Conservation (phyloP, 163 green algal species). For the Chlamydomonas reinhardtii region DNA sequence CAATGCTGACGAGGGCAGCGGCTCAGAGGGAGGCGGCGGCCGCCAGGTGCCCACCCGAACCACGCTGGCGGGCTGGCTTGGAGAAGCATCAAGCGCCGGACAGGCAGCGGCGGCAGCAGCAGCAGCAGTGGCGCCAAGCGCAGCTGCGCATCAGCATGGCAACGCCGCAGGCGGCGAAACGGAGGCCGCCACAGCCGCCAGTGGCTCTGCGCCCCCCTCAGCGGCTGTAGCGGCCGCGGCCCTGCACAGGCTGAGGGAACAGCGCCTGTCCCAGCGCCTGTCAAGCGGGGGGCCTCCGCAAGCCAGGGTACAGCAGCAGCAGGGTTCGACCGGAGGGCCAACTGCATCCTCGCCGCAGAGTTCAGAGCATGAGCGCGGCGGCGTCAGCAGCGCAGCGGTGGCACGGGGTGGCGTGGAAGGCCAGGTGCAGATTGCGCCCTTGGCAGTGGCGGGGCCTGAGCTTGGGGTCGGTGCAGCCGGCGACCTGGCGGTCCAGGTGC, state of each 20-base stretch:
- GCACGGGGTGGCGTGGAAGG: neutral
- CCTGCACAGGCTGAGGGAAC: constrained; percentile 11
- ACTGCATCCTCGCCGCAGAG: neutral
- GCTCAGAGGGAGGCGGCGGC: neutral
- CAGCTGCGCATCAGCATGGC: neutral
- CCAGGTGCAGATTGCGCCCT: neutral
- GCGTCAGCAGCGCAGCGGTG: too few relatives aligned
- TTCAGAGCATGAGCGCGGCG: too few relatives aligned
- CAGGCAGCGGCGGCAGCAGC: neutral
- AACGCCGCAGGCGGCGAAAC: neutral
- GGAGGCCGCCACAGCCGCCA: neutral
- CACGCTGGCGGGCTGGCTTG: constrained; percentile 23
- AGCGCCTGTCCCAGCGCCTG: neutral
- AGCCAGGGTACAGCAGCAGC: neutral
- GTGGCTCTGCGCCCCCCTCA: too few relatives aligned
- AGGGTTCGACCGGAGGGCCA: neutral
- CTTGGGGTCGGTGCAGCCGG: neutral
- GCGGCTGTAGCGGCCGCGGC: neutral
- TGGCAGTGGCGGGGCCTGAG: neutral
- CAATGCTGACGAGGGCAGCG: neutral
- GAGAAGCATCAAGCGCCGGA: neutral
- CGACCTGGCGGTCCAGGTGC: too few relatives aligned
- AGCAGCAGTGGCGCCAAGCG: neutral
- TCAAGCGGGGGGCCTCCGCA: too few relatives aligned
- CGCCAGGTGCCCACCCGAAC: neutral